phyloP scores from a whole-genome alignment of 148 eudicot genomes.

The Rhododendron griersonianum region DNA sequence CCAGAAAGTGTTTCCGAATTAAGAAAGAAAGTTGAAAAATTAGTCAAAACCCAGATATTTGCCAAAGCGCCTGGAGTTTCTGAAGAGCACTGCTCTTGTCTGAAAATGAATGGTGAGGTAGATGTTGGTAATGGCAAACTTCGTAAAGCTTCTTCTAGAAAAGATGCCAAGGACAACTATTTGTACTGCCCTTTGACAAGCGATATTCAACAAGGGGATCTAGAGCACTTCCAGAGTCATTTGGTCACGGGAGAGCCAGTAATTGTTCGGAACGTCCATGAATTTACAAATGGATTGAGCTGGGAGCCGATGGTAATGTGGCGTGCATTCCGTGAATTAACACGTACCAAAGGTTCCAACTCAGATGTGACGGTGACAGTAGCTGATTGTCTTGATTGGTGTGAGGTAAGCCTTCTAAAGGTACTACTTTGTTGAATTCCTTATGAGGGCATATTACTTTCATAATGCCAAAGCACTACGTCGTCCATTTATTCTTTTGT shows the following conservation, averaged over 20 bases:
- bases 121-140: slow-evolving; percentile 14
- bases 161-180: slow-evolving; percentile 32
- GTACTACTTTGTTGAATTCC: background rate
- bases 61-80: slow-evolving; percentile 13
- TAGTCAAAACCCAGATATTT: slow-evolving; percentile 11
- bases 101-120: slow-evolving; percentile 6
- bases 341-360: slow-evolving; percentile 20
- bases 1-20: slow-evolving; percentile 28
- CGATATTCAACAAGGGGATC: slow-evolving; percentile 26
- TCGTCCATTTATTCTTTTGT: background rate
- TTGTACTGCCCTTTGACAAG: slow-evolving; percentile 40
- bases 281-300: slow-evolving; percentile 46
- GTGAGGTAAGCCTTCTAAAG: slow-evolving; percentile 26
- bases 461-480: background rate
- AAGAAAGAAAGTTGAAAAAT: slow-evolving; percentile 27
- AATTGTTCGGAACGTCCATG: slow-evolving; percentile 45
- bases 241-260: slow-evolving; percentile 54
- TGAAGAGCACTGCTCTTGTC: slow-evolving; percentile 27
- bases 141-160: slow-evolving; percentile 45
- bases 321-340: slow-evolving; percentile 53
- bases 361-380: slow-evolving; percentile 31
- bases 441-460: background rate
- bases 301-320: slow-evolving; percentile 78
- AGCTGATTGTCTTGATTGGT: slow-evolving; percentile 51
- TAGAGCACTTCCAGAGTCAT: slow-evolving; percentile 53